Evolutionary conservation across 2,329 filamentous ascomycete genomes (phyloP).

Genomic region (Pyrenophora teres): DNA sequence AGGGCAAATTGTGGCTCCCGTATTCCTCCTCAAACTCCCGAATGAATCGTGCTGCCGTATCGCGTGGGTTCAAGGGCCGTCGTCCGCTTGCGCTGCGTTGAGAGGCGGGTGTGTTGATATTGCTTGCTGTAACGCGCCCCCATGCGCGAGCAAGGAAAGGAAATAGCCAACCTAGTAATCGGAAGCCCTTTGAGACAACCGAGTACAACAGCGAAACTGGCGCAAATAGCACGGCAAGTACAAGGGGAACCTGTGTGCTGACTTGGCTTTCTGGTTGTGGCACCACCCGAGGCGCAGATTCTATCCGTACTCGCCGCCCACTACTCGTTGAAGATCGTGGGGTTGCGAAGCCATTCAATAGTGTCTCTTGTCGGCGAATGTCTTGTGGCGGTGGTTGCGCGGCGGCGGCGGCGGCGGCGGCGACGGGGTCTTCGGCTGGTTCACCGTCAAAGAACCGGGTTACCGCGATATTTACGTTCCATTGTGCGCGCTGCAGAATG

Average conservation of each 20-base stretch:
- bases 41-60: slow-evolving; percentile 86
- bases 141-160: slow-evolving; percentile 75
- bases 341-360: slow-evolving; percentile 58
- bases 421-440: slow-evolving; percentile 73
- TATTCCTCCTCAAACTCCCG: slow-evolving; percentile 96
- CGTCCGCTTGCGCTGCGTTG: slow-evolving; percentile 68
- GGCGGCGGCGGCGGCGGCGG: slow-evolving; percentile 69
- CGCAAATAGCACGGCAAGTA: slow-evolving; percentile 77
- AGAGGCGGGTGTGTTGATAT: slow-evolving; percentile 47
- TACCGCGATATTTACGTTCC: slow-evolving; percentile 97
- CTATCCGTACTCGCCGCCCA: slow-evolving; percentile 52
- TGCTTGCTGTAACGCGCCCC: slow-evolving; percentile 57
- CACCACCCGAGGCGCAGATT: slow-evolving; percentile 81
- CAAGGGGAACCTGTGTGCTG: slow-evolving; percentile 71
- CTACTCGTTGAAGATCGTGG: slow-evolving; percentile 42
- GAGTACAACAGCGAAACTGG: slow-evolving; percentile 81
- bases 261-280: slow-evolving; percentile 71
- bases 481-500: slow-evolving; percentile 83
- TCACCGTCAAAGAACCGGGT: slow-evolving; percentile 98
- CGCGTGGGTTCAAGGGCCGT: slow-evolving; percentile 77
- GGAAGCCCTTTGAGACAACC: slow-evolving; percentile 69
- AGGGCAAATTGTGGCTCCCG: slow-evolving; percentile 71
- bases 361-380: slow-evolving; percentile 71
- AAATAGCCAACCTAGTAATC: slow-evolving; percentile 76
- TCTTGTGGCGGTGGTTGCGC: slow-evolving; percentile 66